These are phyloP conservation scores for Cladophialophora bantiana DNA, from an alignment of 2,329 filamentous ascomycete genomes.

Conservation along the genomic window DNA sequence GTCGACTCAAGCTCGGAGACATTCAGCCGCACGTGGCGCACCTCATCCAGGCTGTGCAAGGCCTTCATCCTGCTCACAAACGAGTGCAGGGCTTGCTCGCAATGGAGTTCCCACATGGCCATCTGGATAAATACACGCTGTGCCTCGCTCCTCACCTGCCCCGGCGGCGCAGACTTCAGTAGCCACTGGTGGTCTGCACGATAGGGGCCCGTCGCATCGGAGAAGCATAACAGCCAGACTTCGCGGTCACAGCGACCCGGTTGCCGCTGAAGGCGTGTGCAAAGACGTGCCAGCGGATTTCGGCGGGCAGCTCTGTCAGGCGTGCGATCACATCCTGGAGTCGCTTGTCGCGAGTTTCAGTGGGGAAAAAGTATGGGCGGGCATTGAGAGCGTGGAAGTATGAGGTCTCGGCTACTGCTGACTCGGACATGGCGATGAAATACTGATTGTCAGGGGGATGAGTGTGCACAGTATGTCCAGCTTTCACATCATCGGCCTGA, in stretches of 20 bases:
- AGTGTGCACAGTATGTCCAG: neutral
- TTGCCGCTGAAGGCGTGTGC: constrained; percentile 24
- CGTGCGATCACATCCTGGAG: constrained; percentile 8
- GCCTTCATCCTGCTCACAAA: constrained; percentile 20
- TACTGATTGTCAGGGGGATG: neutral
- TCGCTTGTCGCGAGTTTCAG: constrained; percentile 16
- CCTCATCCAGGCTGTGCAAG: constrained; percentile 5
- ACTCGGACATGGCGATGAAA: constrained; percentile 17
- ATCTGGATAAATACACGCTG: constrained; percentile 22
- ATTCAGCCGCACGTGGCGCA: constrained; percentile 30
- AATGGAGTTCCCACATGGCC: constrained; percentile 31
- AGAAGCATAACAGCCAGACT: constrained; percentile 26
- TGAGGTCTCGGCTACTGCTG: constrained; percentile 18
- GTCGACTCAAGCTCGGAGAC: constrained; percentile 23
- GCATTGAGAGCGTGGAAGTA: constrained; percentile 30
- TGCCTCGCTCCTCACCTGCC: constrained; percentile 19
- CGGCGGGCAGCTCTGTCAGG: constrained; percentile 22
- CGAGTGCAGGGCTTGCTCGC: constrained; percentile 15
- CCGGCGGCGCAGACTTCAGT: constrained; percentile 8
- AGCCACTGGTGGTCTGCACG: constrained; percentile 30
- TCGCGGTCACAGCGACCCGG: constrained; percentile 26
- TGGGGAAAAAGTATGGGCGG: constrained; percentile 22
- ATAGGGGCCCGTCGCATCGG: constrained; percentile 27
- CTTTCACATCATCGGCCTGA: neutral
- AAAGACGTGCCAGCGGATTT: constrained; percentile 29